Conservation (phyloP, 306 rosid species). For the Lathyrus tuberosus region DNA sequence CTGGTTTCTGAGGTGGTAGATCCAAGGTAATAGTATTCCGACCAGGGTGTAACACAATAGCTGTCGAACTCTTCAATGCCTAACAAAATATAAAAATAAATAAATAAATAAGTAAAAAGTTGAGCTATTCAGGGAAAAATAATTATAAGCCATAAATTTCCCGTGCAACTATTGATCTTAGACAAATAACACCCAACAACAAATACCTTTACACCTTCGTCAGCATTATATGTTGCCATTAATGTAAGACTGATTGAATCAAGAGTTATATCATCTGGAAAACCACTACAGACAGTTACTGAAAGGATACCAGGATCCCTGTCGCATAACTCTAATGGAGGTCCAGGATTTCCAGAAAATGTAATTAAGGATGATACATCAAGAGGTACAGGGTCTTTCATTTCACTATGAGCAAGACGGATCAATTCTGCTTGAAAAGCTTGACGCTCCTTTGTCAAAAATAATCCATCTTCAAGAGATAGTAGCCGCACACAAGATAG, state of each 20-base stretch:
- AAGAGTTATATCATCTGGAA: slow-evolving; percentile 94
- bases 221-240: slow-evolving; percentile 80
- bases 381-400: slow-evolving; percentile 93
- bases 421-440: slow-evolving; percentile 87
- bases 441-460: slow-evolving; percentile 84
- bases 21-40: slow-evolving; percentile 85
- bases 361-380: slow-evolving; percentile 95
- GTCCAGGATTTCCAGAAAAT: slow-evolving; percentile 95
- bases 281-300: slow-evolving; percentile 93
- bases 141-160: slow-evolving; percentile 31
- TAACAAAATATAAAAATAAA: too few species aligned
- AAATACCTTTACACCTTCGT: slow-evolving; percentile 91
- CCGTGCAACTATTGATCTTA: slow-evolving; percentile 32
- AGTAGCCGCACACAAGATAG: slow-evolving; percentile 95
- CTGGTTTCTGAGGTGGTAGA: slow-evolving; percentile 96
- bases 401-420: slow-evolving; percentile 90
- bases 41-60: slow-evolving; percentile 85
- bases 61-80: slow-evolving; percentile 79
- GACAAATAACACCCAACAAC: slow-evolving; percentile 36
- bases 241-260: slow-evolving; percentile 90
- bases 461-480: slow-evolving; percentile 89
- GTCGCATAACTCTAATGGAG: slow-evolving; percentile 90
- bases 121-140: slow-evolving; percentile 23
- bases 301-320: slow-evolving; percentile 89
- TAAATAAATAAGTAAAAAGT: slow-evolving; percentile 28